Evolutionary conservation across 2,329 filamentous ascomycete genomes (phyloP), one percentile per base, ranked within the genome.

Genomic region (Nakataea oryzae): DNA sequence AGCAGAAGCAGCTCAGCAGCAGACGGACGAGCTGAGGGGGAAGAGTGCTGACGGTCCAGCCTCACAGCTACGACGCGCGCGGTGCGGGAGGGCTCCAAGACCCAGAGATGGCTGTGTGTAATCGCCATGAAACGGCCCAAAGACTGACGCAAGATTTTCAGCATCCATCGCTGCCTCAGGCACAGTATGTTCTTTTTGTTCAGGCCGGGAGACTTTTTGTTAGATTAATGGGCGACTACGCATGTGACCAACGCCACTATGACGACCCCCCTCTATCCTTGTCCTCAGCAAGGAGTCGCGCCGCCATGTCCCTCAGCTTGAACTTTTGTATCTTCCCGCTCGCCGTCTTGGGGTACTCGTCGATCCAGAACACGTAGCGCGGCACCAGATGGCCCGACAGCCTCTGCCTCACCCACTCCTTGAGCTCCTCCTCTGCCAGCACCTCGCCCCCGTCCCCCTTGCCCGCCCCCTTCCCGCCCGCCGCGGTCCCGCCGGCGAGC

Each of bases 311-410:
- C 70, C 85, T 83, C 69, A 97, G 73, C 77, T 88, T 93, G 72
- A 89, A 97, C 77, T 97, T 97, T 77, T 96, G 91, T 62, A 97
- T 93, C 83, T 99, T 99, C 28, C 93, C 93, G 72, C 91, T 96
- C 7, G 92, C 90, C 47, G 95, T 99, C 82, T 96, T 97, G 26
- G 93, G 93, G 72, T 90, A 96, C n/a, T 86, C 84, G 0, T 87
- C 81, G 0, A 90, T 80, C 83, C 90, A 96, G 71, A 96, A 96
- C n/a, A 97, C 83, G 71, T 93, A 85, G 74, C 90, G 95, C 0
- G 93, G 93, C 61, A 90, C 90, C 71, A 97, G 84, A 74, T 93
- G 90, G 66, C 84, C 85, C 32, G 82, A 84, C 65, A 97, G 73
- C 59, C 81, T 84, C 62, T 79, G 76, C 58, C 82, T 77, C 2